Base-by-base conservation (phyloP, 768 basidiomycete genomes). In the Russula ochroleuca region DNA sequence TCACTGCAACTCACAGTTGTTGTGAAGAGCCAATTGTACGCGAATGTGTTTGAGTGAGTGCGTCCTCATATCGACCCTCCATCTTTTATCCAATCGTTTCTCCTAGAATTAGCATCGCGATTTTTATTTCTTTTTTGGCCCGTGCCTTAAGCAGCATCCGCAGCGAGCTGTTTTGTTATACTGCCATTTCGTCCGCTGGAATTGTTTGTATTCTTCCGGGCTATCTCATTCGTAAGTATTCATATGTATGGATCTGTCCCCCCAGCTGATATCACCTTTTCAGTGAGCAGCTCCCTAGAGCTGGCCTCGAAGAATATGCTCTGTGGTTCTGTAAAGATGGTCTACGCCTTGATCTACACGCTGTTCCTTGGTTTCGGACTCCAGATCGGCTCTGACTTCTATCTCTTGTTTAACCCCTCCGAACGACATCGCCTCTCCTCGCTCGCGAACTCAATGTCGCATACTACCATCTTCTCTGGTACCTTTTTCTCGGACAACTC, bases 321-420 rank as follows among this genome's bases (percentile, higher is more conserved):
- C 5, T 85, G 84, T 58, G 90, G 90, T 21, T 86, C 87, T 67
- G 88, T 91, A 59, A 89, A 89, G 73, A 88, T 92, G 85, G 87
- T 91, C 21, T 91, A 89, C 62, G 88, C 90, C 25, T 76, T 92
- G 63, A 88, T 92, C 33, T 91, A 90, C 66, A 90, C 90, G 0
- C 76, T 92, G 5, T 92, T 90, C 71, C 74, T 92, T 69, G 90
- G 90, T 2, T 92, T 92, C 68, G 89, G 90, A 52, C 76, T 92
- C 31, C 88, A 90, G 68, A 89, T 92, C 58, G 90, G 90, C 51
- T 89, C 85, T 33, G 90, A 92, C 70, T 77, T 91, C 23, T 91
- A 84, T 68, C 82, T 88, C 57, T 77, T 90, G 48, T 76, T 91
- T 60, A 87, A 90, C 67, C 81, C 76, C 6, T 69, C 73, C 3